Evolutionary conservation across 768 basidiomycete genomes (phyloP).

Genomic region (Collybia sp.): DNA sequence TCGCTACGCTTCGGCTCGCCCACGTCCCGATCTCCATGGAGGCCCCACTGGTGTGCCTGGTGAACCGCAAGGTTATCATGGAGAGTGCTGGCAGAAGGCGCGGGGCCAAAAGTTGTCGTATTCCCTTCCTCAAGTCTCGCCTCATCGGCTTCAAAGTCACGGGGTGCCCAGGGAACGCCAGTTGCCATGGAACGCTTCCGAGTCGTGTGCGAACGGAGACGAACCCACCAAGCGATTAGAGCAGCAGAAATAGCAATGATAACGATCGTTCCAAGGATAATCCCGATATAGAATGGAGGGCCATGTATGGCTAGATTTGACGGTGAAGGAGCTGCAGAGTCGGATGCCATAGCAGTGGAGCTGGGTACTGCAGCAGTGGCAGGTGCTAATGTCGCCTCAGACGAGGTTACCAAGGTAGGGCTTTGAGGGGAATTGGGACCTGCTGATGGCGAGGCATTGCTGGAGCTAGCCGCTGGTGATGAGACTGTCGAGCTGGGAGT

Average conservation of each 20-base stretch:
- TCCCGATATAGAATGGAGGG: conserved; percentile 44
- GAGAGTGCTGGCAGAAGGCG: conserved; percentile 15
- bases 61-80: conserved; percentile 18
- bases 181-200: conserved; percentile 28
- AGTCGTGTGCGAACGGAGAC: conserved; percentile 30
- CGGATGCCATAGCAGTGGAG: conserved; percentile 4
- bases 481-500: not conserved
- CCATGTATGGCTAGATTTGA: conserved; percentile 14
- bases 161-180: conserved; percentile 29
- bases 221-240: conserved; percentile 45
- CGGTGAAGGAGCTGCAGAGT: conserved; percentile 1
- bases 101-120: conserved; percentile 13
- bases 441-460: not conserved
- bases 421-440: not conserved
- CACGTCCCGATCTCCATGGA: conserved; percentile 35
- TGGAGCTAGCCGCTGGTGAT: conserved; percentile 1
- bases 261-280: conserved; percentile 43
- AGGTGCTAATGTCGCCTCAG: conserved; percentile 5
- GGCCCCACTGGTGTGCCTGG: conserved; percentile 27
- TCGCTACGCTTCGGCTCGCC: conserved; percentile 33
- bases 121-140: conserved; percentile 16
- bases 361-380: too few species aligned
- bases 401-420: conserved; percentile 1
- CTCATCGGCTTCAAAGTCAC: conserved; percentile 13
- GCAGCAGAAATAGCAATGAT: conserved; percentile 39